These are phyloP conservation scores for Irpex sp. DNA, from an alignment of 1,284 basidiomycete genomes.

Conservation along the genomic window DNA sequence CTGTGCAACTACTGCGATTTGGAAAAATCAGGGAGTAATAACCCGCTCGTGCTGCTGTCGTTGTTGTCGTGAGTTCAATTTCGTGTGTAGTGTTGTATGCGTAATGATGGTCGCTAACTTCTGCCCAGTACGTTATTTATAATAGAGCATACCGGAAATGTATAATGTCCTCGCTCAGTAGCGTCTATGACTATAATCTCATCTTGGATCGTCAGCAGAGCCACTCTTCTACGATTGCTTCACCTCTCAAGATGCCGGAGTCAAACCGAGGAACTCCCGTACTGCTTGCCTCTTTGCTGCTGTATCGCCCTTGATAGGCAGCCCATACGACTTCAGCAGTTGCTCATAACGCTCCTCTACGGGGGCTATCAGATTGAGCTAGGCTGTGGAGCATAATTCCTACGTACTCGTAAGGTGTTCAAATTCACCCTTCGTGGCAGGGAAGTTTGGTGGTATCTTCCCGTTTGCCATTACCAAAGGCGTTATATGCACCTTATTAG, in stretches of 20 bases:
- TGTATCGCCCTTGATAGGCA: slow-evolving; percentile 33
- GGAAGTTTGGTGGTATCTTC: slow-evolving; percentile 33
- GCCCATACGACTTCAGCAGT: slow-evolving; percentile 31
- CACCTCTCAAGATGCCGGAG: slow-evolving; percentile 13
- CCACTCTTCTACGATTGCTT: background rate
- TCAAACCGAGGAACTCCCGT: slow-evolving; percentile 34
- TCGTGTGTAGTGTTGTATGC: background rate
- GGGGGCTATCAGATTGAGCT: background rate
- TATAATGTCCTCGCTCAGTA: background rate
- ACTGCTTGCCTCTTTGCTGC: slow-evolving; percentile 33
- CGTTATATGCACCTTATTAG: slow-evolving; percentile 30
- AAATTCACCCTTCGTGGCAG: slow-evolving; percentile 37
- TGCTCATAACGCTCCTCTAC: slow-evolving; percentile 38
- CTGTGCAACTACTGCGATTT: slow-evolving; percentile 25
- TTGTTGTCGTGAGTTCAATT: background rate
- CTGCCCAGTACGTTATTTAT: background rate
- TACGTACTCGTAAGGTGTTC: slow-evolving; percentile 37
- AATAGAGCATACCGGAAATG: slow-evolving; percentile 1
- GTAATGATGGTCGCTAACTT: background rate
- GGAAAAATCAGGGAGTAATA: slow-evolving; percentile 18
- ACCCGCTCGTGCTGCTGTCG: background rate
- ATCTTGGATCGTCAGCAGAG: background rate
- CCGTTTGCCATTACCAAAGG: slow-evolving; percentile 30
- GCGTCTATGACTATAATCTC: background rate
- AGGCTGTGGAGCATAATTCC: background rate